Percentiles rank a stretch among this genome's conserved stretches.
Evolutionary conservation across 2,329 filamentous ascomycete genomes (phyloP).

Genomic region (Fusarium brevicatenulatum): DNA sequence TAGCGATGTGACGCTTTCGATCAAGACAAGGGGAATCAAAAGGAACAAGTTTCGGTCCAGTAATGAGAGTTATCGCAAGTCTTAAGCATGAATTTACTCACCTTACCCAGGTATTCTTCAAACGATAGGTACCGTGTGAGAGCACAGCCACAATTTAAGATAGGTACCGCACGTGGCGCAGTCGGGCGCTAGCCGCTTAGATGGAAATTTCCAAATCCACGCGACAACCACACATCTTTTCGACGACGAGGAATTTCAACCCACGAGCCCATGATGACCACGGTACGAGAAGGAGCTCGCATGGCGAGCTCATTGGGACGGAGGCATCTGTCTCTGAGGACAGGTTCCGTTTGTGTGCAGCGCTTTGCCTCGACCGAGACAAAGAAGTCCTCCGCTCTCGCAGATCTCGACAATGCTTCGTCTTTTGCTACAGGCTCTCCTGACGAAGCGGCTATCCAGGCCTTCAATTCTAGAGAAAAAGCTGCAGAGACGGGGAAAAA

Average conservation of each 20-base stretch:
- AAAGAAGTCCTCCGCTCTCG: slow-evolving; percentile 50
- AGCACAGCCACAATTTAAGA: not conserved
- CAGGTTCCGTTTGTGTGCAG: slow-evolving; percentile 43
- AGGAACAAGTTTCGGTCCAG: not conserved
- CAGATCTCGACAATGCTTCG: slow-evolving; percentile 63
- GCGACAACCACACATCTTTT: slow-evolving; percentile 39
- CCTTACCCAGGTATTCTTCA: not conserved
- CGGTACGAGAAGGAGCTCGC: slow-evolving; percentile 54
- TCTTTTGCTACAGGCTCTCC: slow-evolving; percentile 57
- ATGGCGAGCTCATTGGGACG: slow-evolving; percentile 47
- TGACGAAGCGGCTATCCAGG: slow-evolving; percentile 51
- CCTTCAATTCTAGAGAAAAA: slow-evolving; percentile 54
- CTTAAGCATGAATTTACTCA: not conserved
- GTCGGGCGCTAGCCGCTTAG: slow-evolving; percentile 31
- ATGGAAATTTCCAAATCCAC: slow-evolving; percentile 50
- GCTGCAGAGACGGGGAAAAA: slow-evolving; percentile 49
- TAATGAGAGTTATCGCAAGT: not conserved
- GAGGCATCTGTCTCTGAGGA: slow-evolving; percentile 43
- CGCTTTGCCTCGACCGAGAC: slow-evolving; percentile 61
- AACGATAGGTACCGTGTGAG: not conserved
- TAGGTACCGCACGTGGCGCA: slow-evolving; percentile 38
- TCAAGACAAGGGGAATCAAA: not conserved
- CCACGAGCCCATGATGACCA: slow-evolving; percentile 50
- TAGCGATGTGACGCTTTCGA: too few species aligned
- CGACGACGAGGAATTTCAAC: slow-evolving; percentile 30